Percentiles rank a stretch among this genome's conserved stretches.
phyloP scores from a whole-genome alignment of 371 early-diverging fungal species.

The Apophysomyces trapeziformis region DNA sequence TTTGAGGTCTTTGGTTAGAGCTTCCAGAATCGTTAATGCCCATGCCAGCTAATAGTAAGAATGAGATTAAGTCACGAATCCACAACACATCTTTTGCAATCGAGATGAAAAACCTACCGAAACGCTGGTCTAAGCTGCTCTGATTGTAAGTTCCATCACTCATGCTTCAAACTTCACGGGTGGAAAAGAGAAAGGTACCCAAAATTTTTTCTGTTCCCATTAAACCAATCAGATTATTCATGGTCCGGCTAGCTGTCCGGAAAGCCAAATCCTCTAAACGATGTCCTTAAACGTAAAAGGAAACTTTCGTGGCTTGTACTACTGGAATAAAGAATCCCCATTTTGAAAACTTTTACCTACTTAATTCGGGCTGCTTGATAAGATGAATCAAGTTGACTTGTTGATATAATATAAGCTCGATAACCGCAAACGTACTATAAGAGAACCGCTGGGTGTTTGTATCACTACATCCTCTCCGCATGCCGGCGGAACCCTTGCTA shows the following conservation, averaged over 20 bases:
- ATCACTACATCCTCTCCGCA: too few relatives aligned
- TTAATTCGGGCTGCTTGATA: too few relatives aligned
- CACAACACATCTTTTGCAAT: conserved; percentile 1
- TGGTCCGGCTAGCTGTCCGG: not conserved
- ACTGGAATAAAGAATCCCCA: too few relatives aligned
- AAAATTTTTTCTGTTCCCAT: conserved; percentile 6
- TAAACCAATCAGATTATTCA: not conserved
- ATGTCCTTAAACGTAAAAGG: not conserved
- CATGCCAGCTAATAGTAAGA: conserved; percentile 67
- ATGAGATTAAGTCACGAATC: not conserved
- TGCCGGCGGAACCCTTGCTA: too few relatives aligned
- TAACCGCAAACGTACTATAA: too few relatives aligned
- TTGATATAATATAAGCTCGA: too few relatives aligned
- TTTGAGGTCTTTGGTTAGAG: conserved; percentile 25
- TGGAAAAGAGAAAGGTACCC: conserved; percentile 29
- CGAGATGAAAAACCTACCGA: conserved; percentile 49
- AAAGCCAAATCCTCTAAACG: not conserved
- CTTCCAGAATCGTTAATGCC: conserved; percentile 53
- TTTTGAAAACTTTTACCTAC: too few relatives aligned
- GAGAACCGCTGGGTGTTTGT: too few relatives aligned
- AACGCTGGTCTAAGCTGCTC: conserved; percentile 68
- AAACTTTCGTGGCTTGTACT: not conserved
- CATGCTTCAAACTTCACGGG: conserved; percentile 38
- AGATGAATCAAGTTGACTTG: too few relatives aligned
- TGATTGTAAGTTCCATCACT: conserved; percentile 62